A percentile compares a stretch with the other conserved stretches of the same genome.
phyloP scores from a whole-genome alignment of 352 stramenopile genomes.

The Pythium folliculosum region DNA sequence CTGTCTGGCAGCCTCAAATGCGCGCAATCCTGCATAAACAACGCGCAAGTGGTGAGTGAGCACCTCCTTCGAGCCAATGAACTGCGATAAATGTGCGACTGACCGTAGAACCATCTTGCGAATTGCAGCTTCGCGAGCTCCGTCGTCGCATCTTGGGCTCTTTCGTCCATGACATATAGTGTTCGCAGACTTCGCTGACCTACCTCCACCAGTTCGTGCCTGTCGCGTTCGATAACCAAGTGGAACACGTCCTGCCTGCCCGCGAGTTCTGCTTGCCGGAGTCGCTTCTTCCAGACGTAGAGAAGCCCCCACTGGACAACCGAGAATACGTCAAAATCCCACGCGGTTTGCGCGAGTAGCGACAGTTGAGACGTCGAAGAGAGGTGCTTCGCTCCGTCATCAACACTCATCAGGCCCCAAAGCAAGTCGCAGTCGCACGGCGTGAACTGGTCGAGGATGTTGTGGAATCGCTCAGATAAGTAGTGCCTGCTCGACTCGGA shows the following conservation, averaged over 20 bases:
- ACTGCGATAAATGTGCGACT: slow-evolving; percentile 9
- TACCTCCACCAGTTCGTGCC: slow-evolving; percentile 32
- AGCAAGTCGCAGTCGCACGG: slow-evolving; percentile 78
- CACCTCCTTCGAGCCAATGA: too few relatives aligned
- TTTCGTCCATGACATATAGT: slow-evolving; percentile 62
- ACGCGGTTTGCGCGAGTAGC: slow-evolving; percentile 62
- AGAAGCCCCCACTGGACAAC: slow-evolving; percentile 66
- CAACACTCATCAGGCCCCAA: slow-evolving; percentile 71
- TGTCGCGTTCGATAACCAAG: not conserved
- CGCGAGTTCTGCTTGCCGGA: not conserved
- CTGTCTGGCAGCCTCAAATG: not conserved
- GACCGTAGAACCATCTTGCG: slow-evolving; percentile 77
- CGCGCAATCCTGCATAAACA: not conserved
- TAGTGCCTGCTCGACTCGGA: not conserved
- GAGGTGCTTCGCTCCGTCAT: slow-evolving; percentile 48
- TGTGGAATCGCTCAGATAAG: slow-evolving; percentile 28
- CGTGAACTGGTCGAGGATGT: slow-evolving; percentile 50
- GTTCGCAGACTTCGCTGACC: slow-evolving; percentile 47
- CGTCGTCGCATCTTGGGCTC: not conserved
- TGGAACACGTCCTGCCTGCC: not conserved
- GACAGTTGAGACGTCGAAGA: slow-evolving; percentile 47
- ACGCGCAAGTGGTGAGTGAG: slow-evolving; percentile 3
- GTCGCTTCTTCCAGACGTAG: slow-evolving; percentile 27
- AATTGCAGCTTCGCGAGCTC: slow-evolving; percentile 43
- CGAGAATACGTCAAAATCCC: slow-evolving; percentile 76